Percentiles rank a stretch among this genome's conserved stretches.
phyloP scores from a whole-genome alignment of 2,329 filamentous ascomycete species.

The Dryadomyces quercus-mongolicae region DNA sequence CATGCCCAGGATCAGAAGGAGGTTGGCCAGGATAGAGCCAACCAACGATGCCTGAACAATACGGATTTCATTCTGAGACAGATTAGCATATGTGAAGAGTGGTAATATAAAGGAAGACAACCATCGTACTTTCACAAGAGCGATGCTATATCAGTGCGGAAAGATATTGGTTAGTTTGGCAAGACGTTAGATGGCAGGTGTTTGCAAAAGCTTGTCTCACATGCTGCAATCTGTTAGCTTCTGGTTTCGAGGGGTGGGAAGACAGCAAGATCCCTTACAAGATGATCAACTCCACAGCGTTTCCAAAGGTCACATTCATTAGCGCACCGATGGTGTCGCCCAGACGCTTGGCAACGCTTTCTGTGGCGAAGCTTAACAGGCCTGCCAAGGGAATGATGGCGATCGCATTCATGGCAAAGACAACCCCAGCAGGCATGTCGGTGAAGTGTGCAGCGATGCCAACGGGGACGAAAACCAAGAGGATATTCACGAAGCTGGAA shows the following conservation, averaged over 20 bases:
- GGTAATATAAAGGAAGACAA: not conserved
- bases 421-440: conserved; percentile 22
- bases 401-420: conserved; percentile 52
- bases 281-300: conserved; percentile 82
- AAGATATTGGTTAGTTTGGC: not conserved
- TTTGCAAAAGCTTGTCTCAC: not conserved
- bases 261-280: conserved; percentile 46
- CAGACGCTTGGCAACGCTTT: conserved; percentile 70
- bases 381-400: conserved; percentile 79
- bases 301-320: conserved; percentile 85
- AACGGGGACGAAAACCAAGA: conserved; percentile 59
- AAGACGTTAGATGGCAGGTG: not conserved
- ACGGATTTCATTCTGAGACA: conserved; percentile 46
- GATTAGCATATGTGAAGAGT: not conserved
- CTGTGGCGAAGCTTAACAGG: conserved; percentile 72
- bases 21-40: conserved; percentile 66
- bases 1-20: conserved; percentile 65
- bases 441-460: conserved; percentile 44
- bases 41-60: conserved; percentile 68
- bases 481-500: conserved; percentile 51
- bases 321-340: conserved; percentile 82
- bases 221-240: conserved; percentile 25
- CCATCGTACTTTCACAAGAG: conserved; percentile 11
- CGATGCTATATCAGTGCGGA: conserved; percentile 6
- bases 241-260: not conserved